These are phyloP conservation scores for Rhodotorula babjevae DNA, from an alignment of 768 basidiomycete genomes.

Conservation along the genomic window DNA sequence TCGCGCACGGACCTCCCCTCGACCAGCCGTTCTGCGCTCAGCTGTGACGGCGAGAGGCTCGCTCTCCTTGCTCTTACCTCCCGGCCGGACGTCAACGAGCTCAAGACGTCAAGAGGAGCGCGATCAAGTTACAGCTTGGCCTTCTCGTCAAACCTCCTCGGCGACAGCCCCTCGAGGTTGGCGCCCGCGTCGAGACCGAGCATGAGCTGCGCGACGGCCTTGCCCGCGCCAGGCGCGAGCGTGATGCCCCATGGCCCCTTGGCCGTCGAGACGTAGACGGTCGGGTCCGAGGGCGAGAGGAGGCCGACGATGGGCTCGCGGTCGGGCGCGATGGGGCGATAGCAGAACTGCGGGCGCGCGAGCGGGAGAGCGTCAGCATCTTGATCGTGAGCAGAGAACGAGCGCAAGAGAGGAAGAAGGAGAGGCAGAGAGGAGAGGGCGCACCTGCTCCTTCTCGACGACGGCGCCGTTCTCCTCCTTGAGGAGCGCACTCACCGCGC, in stretches of 20 bases:
- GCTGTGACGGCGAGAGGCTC: too few species aligned
- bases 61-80: too few species aligned
- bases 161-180: slow-evolving; percentile 5
- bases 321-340: slow-evolving; percentile 47
- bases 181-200: slow-evolving; percentile 7
- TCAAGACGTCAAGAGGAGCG: too few species aligned
- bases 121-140: slow-evolving; percentile 4
- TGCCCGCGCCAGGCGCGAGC: slow-evolving; percentile 24
- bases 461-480: slow-evolving; percentile 31
- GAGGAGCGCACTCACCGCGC: slow-evolving; percentile 14
- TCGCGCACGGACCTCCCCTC: too few species aligned
- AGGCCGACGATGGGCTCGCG: slow-evolving; percentile 47
- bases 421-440: not conserved
- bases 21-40: too few species aligned
- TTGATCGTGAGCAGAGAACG: too few species aligned
- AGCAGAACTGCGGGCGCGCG: slow-evolving; percentile 45
- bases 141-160: slow-evolving; percentile 10
- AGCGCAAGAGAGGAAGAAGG: not conserved
- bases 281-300: slow-evolving; percentile 34
- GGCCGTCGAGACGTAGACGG: slow-evolving; percentile 47
- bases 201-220: slow-evolving; percentile 23
- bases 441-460: slow-evolving; percentile 23
- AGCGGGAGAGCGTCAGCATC: not conserved
- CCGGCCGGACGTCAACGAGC: too few species aligned
- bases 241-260: slow-evolving; percentile 50